Percentiles rank a stretch among this genome's conserved stretches.
Conservation (phyloP, 306 rosid species). For the Acacia confusa region DNA sequence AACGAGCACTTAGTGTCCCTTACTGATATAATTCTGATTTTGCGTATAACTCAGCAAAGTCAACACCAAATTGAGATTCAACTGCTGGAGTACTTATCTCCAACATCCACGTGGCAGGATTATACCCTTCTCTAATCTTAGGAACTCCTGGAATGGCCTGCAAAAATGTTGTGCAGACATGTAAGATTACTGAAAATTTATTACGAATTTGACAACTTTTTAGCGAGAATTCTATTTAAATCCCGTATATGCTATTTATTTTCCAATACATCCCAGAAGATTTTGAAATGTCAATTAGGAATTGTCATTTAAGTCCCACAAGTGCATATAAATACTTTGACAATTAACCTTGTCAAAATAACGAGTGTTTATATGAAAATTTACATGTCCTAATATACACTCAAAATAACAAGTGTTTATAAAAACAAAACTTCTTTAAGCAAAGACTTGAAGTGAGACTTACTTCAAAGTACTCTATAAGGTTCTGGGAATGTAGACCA, state of each 20-base stretch:
- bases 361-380: no score
- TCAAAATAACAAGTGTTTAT: no score
- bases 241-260: no score
- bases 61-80: slow-evolving; percentile 20
- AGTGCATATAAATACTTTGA: no score
- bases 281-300: no score
- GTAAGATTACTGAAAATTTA: slow-evolving; percentile 14
- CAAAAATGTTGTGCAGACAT: neutral
- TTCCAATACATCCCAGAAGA: no score
- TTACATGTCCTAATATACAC: no score
- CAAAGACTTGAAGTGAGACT: neutral
- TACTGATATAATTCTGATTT: slow-evolving; percentile 29
- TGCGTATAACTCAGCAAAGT: slow-evolving; percentile 29
- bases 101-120: slow-evolving; percentile 39
- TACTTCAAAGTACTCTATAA: slow-evolving; percentile 37
- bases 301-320: no score
- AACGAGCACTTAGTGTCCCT: neutral
- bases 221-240: no score
- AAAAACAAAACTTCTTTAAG: no score
- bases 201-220: neutral
- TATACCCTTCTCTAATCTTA: slow-evolving; percentile 26
- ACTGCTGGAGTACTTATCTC: slow-evolving; percentile 26
- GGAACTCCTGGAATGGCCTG: slow-evolving; percentile 32
- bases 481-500: slow-evolving; percentile 30
- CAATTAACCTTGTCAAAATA: no score